Evolutionary conservation across 1,139 yeast species (phyloP).

Genomic region (Suhomyces chickasaworum): DNA sequence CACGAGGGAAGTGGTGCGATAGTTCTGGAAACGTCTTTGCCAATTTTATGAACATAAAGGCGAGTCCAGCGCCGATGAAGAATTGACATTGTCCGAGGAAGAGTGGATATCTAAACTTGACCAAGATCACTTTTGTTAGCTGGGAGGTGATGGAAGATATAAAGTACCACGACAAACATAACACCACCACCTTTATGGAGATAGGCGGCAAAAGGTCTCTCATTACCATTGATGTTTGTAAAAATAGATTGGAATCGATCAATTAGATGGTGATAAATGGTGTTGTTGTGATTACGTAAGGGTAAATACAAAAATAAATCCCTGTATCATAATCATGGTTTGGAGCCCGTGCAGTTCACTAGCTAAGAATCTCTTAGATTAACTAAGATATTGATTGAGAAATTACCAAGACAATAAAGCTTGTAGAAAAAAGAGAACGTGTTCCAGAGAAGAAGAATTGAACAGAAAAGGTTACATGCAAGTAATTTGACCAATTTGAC

Average conservation of each 20-base stretch:
- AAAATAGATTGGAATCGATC: neutral
- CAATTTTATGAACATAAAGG: constrained; percentile 27
- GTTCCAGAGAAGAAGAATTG: no score
- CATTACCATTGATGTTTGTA: constrained; percentile 6
- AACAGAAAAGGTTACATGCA: neutral
- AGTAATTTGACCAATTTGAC: neutral
- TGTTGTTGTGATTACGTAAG: neutral
- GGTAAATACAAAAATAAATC: no score
- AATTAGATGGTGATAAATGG: neutral
- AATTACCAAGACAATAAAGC: neutral
- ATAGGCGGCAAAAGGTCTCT: constrained; percentile 27
- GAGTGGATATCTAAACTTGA: constrained; percentile 49
- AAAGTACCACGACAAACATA: constrained; percentile 48
- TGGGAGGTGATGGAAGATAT: constrained; percentile 53
- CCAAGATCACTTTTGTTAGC: constrained; percentile 44
- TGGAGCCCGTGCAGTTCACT: no score
- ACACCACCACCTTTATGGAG: constrained; percentile 31
- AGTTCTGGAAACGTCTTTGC: constrained; percentile 26
- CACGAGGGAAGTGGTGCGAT: constrained; percentile 29
- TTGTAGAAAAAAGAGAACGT: neutral
- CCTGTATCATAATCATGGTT: no score
- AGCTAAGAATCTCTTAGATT: neutral
- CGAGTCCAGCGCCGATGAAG: constrained; percentile 37
- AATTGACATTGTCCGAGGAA: constrained; percentile 55
- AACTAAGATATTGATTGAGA: neutral